Base-by-base conservation (phyloP, 805 yeast genomes). In the Lipomyces starkeyi region DNA sequence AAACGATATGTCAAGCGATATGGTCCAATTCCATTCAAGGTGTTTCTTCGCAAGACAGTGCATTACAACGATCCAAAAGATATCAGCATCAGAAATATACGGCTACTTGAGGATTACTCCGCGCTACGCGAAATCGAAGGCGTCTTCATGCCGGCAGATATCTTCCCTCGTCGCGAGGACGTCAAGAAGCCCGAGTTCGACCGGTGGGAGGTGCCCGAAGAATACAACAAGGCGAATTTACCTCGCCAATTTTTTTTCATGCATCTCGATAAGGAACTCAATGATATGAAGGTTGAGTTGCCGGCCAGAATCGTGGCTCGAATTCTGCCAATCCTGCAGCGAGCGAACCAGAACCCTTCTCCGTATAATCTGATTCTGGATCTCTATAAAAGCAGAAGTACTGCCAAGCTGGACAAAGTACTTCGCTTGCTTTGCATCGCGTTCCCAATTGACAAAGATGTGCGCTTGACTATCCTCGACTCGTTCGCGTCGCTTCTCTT, bases 281-380 rank as follows among this genome's bases (percentile, higher is more conserved):
- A 27, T 11, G 27, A 40, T 8, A 17, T 62, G 27, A 63, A 55
- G 27, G 34, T 32, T 52, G 49, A 54, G 17, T 14, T 29, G 7
- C 58, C 63, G 14, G 34, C 34, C 29, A 35, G 25, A 17, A 40
- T 52, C 37, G 52, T 25, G 29, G 25, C 29, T 14, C 61, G 70
- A 29, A 25, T 64, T 7, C 35, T 64, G 9, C 67, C 70, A 47
- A 67, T 68, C 20, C 27, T 66, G 20, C 27, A n/a, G 17, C 63
- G 67, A 29, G 71, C 71, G 13, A 52, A 59, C 22, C 53, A 62
- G n/a, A 68, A 68, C 54, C 11, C 34, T 9, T 6, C 62, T 5
- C 47, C 70, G 9, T 65, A 68, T 35, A 58, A 62, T 37, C 54
- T 68, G 17, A 40, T 68, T 13, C 43, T 37, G 14, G 66, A 62